phyloP scores from a whole-genome alignment of 148 eudicot species.

The Vaccinium macrocarpon region DNA sequence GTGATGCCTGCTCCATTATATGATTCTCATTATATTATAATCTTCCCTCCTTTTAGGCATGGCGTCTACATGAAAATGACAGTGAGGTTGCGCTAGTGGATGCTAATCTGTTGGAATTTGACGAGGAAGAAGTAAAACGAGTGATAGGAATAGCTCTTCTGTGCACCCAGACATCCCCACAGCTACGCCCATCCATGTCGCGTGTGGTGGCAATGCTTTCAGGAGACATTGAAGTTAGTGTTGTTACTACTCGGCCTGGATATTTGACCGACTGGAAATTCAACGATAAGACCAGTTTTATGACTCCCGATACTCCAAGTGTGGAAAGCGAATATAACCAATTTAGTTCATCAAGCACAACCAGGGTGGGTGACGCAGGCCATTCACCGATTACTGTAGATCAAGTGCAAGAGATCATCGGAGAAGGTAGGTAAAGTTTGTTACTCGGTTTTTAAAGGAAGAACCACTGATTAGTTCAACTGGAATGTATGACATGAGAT shows the following conservation, averaged over 20 bases:
- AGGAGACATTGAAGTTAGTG: slow-evolving; percentile 64
- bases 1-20: background rate
- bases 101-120: slow-evolving; percentile 34
- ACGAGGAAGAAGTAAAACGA: slow-evolving; percentile 58
- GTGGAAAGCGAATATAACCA: slow-evolving; percentile 12
- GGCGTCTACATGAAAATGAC: slow-evolving; percentile 65
- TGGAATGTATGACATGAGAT: background rate
- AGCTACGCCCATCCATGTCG: slow-evolving; percentile 78
- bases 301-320: slow-evolving; percentile 22
- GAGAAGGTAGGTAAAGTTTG: slow-evolving; percentile 22
- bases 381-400: slow-evolving; percentile 22
- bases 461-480: background rate
- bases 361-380: slow-evolving; percentile 11
- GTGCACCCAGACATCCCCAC: slow-evolving; percentile 88
- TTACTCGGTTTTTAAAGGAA: background rate
- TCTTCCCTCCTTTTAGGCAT: slow-evolving; percentile 39
- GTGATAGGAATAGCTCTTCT: slow-evolving; percentile 59
- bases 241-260: slow-evolving; percentile 61
- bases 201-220: slow-evolving; percentile 81
- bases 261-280: slow-evolving; percentile 74
- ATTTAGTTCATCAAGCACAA: slow-evolving; percentile 26
- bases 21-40: background rate
- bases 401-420: slow-evolving; percentile 13
- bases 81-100: slow-evolving; percentile 62
- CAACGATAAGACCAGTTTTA: slow-evolving; percentile 44